Evolutionary conservation across 2,329 filamentous ascomycete genomes (phyloP).

Genomic region (Microsporum canis): DNA sequence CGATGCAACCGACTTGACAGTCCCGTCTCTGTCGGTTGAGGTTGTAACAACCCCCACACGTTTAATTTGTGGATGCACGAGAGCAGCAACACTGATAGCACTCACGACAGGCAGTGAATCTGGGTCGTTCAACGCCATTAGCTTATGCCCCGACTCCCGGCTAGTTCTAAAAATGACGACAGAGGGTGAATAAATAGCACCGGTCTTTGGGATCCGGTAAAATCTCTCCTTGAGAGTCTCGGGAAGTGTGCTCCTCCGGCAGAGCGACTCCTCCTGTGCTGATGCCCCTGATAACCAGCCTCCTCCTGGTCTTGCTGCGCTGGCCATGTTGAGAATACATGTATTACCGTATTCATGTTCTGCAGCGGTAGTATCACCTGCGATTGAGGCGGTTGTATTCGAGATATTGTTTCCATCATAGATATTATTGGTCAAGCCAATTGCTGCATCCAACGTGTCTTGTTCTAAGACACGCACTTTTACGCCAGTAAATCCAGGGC

Average conservation of each 20-base stretch:
- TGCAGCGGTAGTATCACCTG: not conserved
- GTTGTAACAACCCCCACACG: not conserved
- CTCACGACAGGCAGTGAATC: conserved; percentile 8
- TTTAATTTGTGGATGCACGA: conserved; percentile 2
- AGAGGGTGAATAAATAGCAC: conserved; percentile 8
- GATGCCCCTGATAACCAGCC: conserved; percentile 7
- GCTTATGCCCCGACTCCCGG: not conserved
- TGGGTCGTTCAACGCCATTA: conserved; percentile 7
- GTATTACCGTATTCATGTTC: not conserved
- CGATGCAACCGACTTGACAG: not conserved
- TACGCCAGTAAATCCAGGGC: conserved; percentile 1
- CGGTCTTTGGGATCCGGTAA: conserved; percentile 6
- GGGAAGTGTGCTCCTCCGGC: conserved; percentile 10
- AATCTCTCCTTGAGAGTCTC: conserved; percentile 3
- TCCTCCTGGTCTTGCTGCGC: conserved; percentile 1
- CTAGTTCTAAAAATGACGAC: conserved; percentile 9
- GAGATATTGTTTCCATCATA: not conserved
- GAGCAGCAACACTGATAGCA: conserved; percentile 8
- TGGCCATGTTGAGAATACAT: conserved; percentile 11
- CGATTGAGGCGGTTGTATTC: not conserved
- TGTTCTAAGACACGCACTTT: not conserved
- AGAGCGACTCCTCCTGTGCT: conserved; percentile 11
- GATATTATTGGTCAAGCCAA: not conserved
- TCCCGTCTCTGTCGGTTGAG: not conserved
- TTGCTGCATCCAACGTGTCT: conserved; percentile 5